phyloP scores from a whole-genome alignment of 306 rosid genomes.

The Lathyrus sativus region DNA sequence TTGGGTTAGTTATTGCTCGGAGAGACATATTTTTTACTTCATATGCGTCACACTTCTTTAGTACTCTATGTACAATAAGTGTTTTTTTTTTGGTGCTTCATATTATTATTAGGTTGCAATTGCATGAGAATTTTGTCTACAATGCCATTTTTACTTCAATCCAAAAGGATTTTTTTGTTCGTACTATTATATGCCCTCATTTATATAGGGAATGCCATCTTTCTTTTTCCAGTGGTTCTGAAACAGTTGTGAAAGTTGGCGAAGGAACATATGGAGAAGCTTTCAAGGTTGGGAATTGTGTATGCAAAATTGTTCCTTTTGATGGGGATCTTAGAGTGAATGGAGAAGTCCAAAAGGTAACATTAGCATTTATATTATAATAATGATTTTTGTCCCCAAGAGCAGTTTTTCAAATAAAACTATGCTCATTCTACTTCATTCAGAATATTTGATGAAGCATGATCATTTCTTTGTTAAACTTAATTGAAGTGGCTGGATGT shows the following conservation, averaged over 20 bases:
- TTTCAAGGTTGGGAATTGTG: slow-evolving; percentile 72
- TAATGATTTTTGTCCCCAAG: slow-evolving; percentile 17
- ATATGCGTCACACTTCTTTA: not conserved
- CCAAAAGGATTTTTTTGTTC: slow-evolving; percentile 1
- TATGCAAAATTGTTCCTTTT: slow-evolving; percentile 90
- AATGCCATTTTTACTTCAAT: slow-evolving; percentile 17
- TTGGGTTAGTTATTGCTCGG: slow-evolving; percentile 8
- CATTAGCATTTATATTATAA: slow-evolving; percentile 6
- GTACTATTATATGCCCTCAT: slow-evolving; percentile 28
- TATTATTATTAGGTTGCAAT: slow-evolving; percentile 18
- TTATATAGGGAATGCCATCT: slow-evolving; percentile 30
- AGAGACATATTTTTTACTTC: slow-evolving; percentile 16
- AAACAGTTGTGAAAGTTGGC: slow-evolving; percentile 70
- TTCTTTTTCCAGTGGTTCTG: slow-evolving; percentile 56
- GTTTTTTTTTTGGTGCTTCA: not conserved
- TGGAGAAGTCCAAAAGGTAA: slow-evolving; percentile 92
- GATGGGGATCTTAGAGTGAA: slow-evolving; percentile 84
- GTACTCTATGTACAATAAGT: not conserved
- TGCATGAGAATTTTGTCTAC: slow-evolving; percentile 8
- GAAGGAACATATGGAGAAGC: slow-evolving; percentile 98
- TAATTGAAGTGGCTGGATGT: slow-evolving; percentile 23
- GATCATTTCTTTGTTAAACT: slow-evolving; percentile 16
- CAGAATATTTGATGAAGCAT: slow-evolving; percentile 27
- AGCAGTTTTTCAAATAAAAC: slow-evolving; percentile 26
- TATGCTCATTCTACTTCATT: not conserved